Base-by-base conservation (phyloP, 2,329 filamentous ascomycete genomes). In the Trematosphaeria pertusa region DNA sequence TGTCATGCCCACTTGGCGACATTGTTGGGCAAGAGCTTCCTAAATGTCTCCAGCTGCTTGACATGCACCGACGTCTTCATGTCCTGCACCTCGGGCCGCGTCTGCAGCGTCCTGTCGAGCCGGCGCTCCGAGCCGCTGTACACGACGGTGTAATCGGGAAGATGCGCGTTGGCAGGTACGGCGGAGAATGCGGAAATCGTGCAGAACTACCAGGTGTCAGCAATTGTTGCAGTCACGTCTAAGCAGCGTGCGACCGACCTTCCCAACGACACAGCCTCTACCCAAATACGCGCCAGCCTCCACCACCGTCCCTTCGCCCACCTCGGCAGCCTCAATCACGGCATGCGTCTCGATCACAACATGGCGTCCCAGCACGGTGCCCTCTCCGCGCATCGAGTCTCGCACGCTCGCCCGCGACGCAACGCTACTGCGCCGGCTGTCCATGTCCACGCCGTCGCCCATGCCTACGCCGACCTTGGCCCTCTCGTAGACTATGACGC, bases 401-500 rank as follows among this genome's bases (percentile, higher is more conserved):
- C 56, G 39, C 15, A 41, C 40, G 14, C 50, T 59, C 7, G 48
- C 49, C 22, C 55, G 31, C 12, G 41, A 38, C 8, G 47, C 52
- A 3, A 51, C 46, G 28, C 50, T 54, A 14, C 51, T 49, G 20
- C 48, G n/a, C 30, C 38, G 21, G 18, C 44, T 54, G n/a, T 63
- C 55, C 11, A 36, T 43, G 21, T 47, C 54, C 1, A 34, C 37
- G 24, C 55, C 49, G 1, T 50, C 66, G 49, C 49, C 59, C 47
- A 61, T 59, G 9, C 69, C 70, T 8, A 67, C 55, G n/a, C 72
- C 72, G 2, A 79, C 63, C 17, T 69, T 61, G 12, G 75, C 74
- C 26, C 78, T 78, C 63, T 97, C 94, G 58, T 88, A 85, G 33
- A 97, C 80, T 35, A 96, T 88, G 61, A 89, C 94, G 19, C 73